Percentiles rank a stretch among this genome's conserved stretches.
phyloP scores from a whole-genome alignment of 441 rosid species.

The Mallotus repandus region DNA sequence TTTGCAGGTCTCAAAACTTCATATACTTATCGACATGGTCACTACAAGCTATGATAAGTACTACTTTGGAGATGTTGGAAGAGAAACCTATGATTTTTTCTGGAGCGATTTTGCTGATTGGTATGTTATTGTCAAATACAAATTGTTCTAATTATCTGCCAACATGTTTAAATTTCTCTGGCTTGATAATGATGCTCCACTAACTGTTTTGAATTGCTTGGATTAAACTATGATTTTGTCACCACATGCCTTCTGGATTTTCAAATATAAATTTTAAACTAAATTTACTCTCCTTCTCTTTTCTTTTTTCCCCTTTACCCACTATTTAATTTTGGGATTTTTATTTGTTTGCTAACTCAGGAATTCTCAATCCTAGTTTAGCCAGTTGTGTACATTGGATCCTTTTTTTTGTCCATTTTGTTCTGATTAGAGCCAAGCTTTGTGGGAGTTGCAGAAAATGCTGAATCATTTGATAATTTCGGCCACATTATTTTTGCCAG shows the following conservation, averaged over 20 bases:
- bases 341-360: neutral
- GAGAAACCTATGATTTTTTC: slow-evolving; percentile 92
- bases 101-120: slow-evolving; percentile 99
- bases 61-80: slow-evolving; percentile 90
- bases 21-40: slow-evolving; percentile 71
- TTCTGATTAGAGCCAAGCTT: neutral
- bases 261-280: too few relatives aligned
- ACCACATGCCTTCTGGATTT: neutral
- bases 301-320: neutral
- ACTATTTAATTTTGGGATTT: neutral
- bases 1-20: slow-evolving; percentile 87
- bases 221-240: neutral
- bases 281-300: neutral
- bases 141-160: slow-evolving; percentile 1
- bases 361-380: neutral
- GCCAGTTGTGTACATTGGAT: neutral
- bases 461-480: neutral
- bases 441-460: neutral
- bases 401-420: neutral
- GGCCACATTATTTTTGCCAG: neutral
- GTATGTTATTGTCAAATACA: slow-evolving; percentile 36
- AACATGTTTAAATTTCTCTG: slow-evolving; percentile 6
- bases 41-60: slow-evolving; percentile 82
- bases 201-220: neutral
- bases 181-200: neutral